Conservation (phyloP, 768 basidiomycete species). For the Pseudohyphozyma bogoriensis region DNA sequence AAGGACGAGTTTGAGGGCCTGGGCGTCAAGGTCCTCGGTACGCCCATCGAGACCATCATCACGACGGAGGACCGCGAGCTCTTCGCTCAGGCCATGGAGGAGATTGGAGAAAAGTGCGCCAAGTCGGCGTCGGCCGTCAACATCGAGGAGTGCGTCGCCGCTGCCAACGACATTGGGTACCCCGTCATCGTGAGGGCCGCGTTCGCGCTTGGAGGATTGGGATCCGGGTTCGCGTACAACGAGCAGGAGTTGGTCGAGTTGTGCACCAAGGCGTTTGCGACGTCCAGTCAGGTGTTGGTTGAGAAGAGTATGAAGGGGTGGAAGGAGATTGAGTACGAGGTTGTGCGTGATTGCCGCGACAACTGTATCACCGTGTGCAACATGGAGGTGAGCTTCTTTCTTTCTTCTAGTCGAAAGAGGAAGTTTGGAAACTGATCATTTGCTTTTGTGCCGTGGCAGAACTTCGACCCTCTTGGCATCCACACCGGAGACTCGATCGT, state of each 20-base stretch:
- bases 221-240: constrained; percentile 91
- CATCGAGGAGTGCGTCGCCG: constrained; percentile 66
- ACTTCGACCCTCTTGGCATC: constrained; percentile 96
- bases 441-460: constrained; percentile 47
- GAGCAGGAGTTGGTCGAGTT: constrained; percentile 78
- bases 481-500: constrained; percentile 99
- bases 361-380: constrained; percentile 99
- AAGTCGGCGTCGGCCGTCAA: constrained; percentile 81
- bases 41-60: constrained; percentile 94
- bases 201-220: constrained; percentile 89
- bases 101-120: constrained; percentile 92
- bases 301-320: constrained; percentile 99
- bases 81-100: constrained; percentile 86
- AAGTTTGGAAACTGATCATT: not conserved
- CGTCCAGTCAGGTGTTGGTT: constrained; percentile 94
- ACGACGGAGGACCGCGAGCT: constrained; percentile 91
- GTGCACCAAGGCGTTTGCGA: constrained; percentile 91
- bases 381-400: constrained; percentile 75
- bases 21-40: constrained; percentile 88
- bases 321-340: constrained; percentile 99
- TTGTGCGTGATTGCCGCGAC: constrained; percentile 91
- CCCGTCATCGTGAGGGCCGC: constrained; percentile 96
- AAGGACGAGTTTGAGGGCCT: constrained; percentile 88
- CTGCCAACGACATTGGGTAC: constrained; percentile 76
- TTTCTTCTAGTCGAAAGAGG: too few species aligned